phyloP scores from a whole-genome alignment of 2,329 filamentous ascomycete species.

The Ilyonectria robusta region DNA sequence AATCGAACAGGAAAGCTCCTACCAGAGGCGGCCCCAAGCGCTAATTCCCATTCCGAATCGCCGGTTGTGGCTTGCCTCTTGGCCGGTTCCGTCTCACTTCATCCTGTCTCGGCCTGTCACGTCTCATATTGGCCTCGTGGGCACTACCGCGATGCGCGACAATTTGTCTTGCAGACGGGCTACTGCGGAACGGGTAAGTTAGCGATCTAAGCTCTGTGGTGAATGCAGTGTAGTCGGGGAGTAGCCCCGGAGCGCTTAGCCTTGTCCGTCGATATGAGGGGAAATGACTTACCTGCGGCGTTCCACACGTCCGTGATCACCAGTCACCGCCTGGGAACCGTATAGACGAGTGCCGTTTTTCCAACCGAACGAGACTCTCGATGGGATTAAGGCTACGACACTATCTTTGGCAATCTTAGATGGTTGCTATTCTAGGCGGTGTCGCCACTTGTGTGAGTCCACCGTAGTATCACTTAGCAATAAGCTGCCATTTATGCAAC shows the following conservation, averaged over 20 bases:
- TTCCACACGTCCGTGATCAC: not conserved
- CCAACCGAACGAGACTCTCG: not conserved
- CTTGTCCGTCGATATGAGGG: not conserved
- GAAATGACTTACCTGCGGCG: not conserved
- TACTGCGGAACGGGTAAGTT: not conserved
- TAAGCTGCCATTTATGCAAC: too few relatives aligned
- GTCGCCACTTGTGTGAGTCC: too few relatives aligned
- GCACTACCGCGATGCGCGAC: not conserved
- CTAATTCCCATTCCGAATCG: not conserved
- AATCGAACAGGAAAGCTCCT: not conserved
- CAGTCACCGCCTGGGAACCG: not conserved
- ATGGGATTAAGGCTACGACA: not conserved
- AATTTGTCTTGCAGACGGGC: constrained; percentile 4
- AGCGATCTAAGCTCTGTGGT: not conserved
- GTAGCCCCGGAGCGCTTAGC: not conserved
- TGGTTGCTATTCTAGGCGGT: too few relatives aligned
- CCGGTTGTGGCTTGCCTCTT: not conserved
- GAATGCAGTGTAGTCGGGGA: not conserved
- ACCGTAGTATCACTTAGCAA: too few relatives aligned
- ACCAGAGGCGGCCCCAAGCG: not conserved
- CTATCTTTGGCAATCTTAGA: too few relatives aligned
- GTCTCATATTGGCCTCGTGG: not conserved
- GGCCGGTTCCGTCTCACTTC: constrained; percentile 4
- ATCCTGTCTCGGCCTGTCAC: constrained; percentile 8
- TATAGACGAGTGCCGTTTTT: not conserved